phyloP scores from a whole-genome alignment of 352 stramenopile genomes.

The Globisporangium apiculatum region DNA sequence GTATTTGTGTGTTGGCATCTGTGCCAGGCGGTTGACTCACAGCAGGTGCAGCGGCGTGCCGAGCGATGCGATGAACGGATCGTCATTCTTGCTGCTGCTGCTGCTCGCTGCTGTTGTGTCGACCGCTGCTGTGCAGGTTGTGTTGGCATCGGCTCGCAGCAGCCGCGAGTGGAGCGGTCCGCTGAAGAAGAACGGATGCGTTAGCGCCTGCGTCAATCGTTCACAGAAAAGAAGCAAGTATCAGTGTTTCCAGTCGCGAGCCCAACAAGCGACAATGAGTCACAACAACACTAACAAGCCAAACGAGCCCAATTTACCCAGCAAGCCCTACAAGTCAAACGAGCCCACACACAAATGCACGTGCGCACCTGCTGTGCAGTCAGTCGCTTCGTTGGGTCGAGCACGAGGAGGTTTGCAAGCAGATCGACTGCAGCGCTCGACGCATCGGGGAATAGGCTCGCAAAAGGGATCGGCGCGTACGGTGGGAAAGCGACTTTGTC shows the following conservation, averaged over 20 bases:
- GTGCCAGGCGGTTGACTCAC: neutral
- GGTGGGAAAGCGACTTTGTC: conserved; percentile 60
- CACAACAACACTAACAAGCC: neutral
- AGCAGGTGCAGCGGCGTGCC: conserved; percentile 23
- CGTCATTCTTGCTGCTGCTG: conserved; percentile 1
- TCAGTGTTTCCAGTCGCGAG: too few species aligned
- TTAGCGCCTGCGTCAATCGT: conserved; percentile 17
- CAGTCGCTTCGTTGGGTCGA: conserved; percentile 29
- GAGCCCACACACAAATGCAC: neutral
- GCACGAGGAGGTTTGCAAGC: conserved; percentile 26
- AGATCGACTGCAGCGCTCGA: conserved; percentile 37
- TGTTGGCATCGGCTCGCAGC: neutral
- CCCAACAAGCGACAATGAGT: neutral
- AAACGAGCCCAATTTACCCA: too few species aligned
- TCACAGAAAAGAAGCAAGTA: too few species aligned
- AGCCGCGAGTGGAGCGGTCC: conserved; percentile 19
- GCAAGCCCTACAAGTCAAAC: neutral
- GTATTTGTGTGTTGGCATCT: neutral
- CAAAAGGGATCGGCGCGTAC: conserved; percentile 36
- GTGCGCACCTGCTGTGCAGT: conserved; percentile 30
- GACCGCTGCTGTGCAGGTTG: neutral
- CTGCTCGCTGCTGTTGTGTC: neutral
- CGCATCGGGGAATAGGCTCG: conserved; percentile 41
- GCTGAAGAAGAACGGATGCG: conserved; percentile 42
- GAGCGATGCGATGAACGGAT: conserved; percentile 25